phyloP scores from a whole-genome alignment of 345 rosid genomes.

The Syzygium jambos region DNA sequence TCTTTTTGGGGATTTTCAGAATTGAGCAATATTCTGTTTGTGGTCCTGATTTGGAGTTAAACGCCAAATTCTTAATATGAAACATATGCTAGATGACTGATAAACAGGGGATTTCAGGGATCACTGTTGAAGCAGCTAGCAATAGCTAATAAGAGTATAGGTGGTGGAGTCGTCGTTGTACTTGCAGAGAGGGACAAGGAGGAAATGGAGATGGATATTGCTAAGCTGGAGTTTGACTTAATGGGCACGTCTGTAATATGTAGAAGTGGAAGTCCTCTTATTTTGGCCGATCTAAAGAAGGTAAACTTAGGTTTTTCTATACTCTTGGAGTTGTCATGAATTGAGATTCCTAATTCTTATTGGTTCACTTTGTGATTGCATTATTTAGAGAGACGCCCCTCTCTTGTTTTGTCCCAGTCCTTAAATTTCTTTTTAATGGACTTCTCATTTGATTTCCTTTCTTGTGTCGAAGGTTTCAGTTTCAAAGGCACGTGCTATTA shows the following conservation, averaged over 20 bases:
- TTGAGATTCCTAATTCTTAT: neutral
- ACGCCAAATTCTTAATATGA: neutral
- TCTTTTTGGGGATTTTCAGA: neutral
- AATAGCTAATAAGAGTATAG: constrained; percentile 85
- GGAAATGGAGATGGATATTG: constrained; percentile 89
- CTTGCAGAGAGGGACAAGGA: constrained; percentile 91
- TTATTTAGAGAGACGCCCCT: neutral
- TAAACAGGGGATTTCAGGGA: constrained; percentile 37
- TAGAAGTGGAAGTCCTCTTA: constrained; percentile 90
- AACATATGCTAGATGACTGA: neutral
- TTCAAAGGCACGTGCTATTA: constrained; percentile 82
- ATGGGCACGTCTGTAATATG: constrained; percentile 93
- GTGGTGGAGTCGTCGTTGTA: constrained; percentile 85
- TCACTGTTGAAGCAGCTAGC: constrained; percentile 92
- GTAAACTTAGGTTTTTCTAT: constrained; percentile 13
- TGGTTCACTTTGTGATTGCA: neutral
- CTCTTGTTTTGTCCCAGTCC: neutral
- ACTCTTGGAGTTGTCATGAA: neutral
- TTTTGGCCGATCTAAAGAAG: constrained; percentile 84
- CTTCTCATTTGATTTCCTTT: neutral
- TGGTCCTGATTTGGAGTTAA: neutral
- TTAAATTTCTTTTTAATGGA: neutral
- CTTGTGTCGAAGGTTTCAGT: constrained; percentile 55
- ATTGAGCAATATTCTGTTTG: neutral
- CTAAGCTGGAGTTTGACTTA: constrained; percentile 79